phyloP scores from a whole-genome alignment of 169 alveolate genomes.

The Cyclospora cayetanensis region DNA sequence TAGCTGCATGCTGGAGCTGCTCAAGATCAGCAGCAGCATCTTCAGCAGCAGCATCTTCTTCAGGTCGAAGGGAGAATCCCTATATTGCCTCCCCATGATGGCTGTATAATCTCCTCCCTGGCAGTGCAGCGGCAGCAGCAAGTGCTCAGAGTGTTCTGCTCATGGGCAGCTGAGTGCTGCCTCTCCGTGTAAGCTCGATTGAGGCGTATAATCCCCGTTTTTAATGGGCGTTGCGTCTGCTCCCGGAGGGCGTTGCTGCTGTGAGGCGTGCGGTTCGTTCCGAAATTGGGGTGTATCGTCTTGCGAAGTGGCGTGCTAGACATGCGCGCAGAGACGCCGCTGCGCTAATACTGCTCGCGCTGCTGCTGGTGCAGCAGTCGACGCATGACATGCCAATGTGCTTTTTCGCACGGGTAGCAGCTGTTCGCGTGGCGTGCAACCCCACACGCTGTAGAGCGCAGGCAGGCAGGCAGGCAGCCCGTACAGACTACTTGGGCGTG shows the following conservation, averaged over 20 bases:
- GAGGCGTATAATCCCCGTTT: no score
- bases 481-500: no score
- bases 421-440: background rate
- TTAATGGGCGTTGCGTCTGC: background rate
- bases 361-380: constrained; percentile 30
- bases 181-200: no score
- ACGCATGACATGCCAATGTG: no score
- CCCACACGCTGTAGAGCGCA: no score
- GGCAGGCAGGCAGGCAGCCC: no score
- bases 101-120: background rate
- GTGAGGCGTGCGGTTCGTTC: background rate
- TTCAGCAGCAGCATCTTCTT: background rate
- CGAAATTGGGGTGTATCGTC: background rate
- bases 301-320: background rate
- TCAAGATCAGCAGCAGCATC: constrained; percentile 14
- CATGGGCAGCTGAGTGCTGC: no score
- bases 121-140: constrained; percentile 21
- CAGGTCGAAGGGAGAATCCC: background rate
- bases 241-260: background rate
- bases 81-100: background rate
- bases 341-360: background rate
- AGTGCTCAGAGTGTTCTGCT: no score
- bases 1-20: constrained; percentile 20
- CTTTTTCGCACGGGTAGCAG: background rate
- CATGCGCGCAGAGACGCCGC: background rate